phyloP scores from a whole-genome alignment of 2,329 filamentous ascomycete genomes.

The Dryadomyces sulphureus region DNA sequence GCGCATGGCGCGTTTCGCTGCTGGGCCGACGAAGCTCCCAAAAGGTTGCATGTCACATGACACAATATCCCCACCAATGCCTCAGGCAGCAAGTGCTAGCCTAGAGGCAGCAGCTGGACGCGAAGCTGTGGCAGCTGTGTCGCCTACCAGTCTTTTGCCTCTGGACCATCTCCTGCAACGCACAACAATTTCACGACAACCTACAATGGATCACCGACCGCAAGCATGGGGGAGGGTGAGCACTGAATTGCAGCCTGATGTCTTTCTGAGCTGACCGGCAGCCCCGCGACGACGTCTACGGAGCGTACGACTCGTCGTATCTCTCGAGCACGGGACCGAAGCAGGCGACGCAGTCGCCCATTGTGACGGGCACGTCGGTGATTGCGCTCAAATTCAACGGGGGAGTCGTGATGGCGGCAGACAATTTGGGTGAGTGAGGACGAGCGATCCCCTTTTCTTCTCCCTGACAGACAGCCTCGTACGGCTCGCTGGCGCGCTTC shows the following conservation, averaged over 20 bases:
- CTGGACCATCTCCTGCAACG: background rate
- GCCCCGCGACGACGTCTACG: conserved; percentile 96
- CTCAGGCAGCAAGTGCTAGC: conserved; percentile 3
- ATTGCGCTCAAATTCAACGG: conserved; percentile 91
- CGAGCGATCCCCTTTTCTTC: background rate
- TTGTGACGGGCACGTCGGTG: conserved; percentile 94
- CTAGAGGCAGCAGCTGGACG: conserved; percentile 15
- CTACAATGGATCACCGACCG: conserved; percentile 65
- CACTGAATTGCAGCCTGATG: background rate
- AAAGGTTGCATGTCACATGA: background rate
- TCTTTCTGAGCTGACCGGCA: conserved; percentile 26
- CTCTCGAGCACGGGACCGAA: conserved; percentile 58
- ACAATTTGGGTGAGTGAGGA: conserved; percentile 65
- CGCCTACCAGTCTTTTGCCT: background rate
- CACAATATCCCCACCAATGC: background rate
- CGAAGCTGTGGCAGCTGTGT: conserved; percentile 12
- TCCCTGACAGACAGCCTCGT: conserved; percentile 58
- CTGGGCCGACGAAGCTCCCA: no score
- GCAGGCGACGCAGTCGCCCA: conserved; percentile 79
- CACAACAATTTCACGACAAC: background rate
- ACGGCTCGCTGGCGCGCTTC: conserved; percentile 93
- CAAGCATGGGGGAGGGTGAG: conserved; percentile 60
- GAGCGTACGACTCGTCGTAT: conserved; percentile 78
- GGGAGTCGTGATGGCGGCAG: conserved; percentile 89
- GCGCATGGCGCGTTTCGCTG: no score